A percentile compares a stretch with the other conserved stretches of the same genome.
phyloP scores from a whole-genome alignment of 148 eudicot genomes.

The Rhododendron ovatum region DNA sequence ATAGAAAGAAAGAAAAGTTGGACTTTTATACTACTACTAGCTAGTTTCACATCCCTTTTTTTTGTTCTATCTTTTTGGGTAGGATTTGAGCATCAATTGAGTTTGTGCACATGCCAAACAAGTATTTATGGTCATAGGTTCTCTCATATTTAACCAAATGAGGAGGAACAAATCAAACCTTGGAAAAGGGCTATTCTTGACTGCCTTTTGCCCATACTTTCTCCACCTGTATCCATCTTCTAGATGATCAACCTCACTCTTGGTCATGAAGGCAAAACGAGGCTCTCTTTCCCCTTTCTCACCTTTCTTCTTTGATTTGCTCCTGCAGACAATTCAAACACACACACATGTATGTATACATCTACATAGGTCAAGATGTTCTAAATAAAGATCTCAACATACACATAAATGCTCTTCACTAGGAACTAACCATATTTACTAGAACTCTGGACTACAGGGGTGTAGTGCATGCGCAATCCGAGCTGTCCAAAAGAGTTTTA shows the following conservation, averaged over 20 bases:
- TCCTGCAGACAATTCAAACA: slow-evolving; percentile 14
- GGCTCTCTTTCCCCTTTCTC: slow-evolving; percentile 43
- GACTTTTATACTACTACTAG: not conserved
- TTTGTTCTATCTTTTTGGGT: not conserved
- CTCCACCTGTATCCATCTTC: slow-evolving; percentile 38
- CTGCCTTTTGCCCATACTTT: not conserved
- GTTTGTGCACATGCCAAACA: not conserved
- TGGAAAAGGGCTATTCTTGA: slow-evolving; percentile 16
- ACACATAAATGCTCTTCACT: not conserved
- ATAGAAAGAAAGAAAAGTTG: not conserved
- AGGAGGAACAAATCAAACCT: slow-evolving; percentile 26
- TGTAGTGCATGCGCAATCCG: too few species aligned
- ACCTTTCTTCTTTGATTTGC: slow-evolving; percentile 41
- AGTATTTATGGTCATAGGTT: too few species aligned
- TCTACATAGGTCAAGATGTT: not conserved
- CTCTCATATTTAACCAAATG: not conserved
- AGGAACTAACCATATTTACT: not conserved
- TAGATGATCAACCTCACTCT: slow-evolving; percentile 59
- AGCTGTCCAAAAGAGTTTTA: too few species aligned
- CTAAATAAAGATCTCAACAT: not conserved
- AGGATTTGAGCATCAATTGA: not conserved
- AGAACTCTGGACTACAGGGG: too few species aligned
- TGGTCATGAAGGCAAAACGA: slow-evolving; percentile 58
- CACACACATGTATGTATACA: not conserved
- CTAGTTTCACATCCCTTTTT: not conserved